Evolutionary conservation across 768 basidiomycete species (phyloP).

Genomic region (Mycena filopes): DNA sequence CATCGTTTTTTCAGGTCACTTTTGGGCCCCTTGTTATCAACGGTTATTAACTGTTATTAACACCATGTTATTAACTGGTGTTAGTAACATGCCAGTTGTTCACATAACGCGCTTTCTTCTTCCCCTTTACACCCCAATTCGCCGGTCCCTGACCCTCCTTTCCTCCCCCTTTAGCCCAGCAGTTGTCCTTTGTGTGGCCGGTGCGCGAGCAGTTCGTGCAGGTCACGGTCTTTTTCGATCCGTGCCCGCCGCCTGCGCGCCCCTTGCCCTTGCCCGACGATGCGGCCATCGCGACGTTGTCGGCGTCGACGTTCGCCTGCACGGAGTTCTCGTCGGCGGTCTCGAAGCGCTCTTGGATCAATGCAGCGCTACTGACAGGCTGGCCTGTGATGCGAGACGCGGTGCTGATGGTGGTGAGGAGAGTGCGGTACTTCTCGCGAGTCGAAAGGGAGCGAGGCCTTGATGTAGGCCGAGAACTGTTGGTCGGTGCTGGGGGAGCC

Average conservation of each 20-base stretch:
- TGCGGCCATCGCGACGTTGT: not conserved
- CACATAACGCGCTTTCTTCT: not conserved
- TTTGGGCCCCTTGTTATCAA: too few species aligned
- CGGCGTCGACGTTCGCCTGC: not conserved
- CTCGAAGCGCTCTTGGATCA: constrained; percentile 21
- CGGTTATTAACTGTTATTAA: too few species aligned
- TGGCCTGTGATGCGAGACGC: not conserved
- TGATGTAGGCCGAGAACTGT: constrained; percentile 23
- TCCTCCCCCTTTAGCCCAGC: constrained; percentile 29
- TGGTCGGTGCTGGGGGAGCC: constrained; percentile 17
- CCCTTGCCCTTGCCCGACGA: constrained; percentile 26
- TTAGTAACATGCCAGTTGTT: too few species aligned
- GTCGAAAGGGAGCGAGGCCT: not conserved
- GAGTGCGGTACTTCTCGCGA: constrained; percentile 8
- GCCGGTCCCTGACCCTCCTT: constrained; percentile 46
- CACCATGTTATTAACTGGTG: too few species aligned
- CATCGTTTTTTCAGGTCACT: too few species aligned
- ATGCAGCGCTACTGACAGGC: not conserved
- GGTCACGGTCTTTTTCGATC: not conserved
- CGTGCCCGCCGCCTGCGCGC: not conserved
- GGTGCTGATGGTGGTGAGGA: constrained; percentile 3
- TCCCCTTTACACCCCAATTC: constrained; percentile 14
- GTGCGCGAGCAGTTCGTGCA: constrained; percentile 47
- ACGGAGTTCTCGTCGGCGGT: constrained; percentile 1
- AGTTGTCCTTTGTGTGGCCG: constrained; percentile 41